A percentile compares a stretch with the other conserved stretches of the same genome.
These are phyloP conservation scores for Xylaria digitata DNA, from an alignment of 2,329 filamentous ascomycete species.

Conservation along the genomic window DNA sequence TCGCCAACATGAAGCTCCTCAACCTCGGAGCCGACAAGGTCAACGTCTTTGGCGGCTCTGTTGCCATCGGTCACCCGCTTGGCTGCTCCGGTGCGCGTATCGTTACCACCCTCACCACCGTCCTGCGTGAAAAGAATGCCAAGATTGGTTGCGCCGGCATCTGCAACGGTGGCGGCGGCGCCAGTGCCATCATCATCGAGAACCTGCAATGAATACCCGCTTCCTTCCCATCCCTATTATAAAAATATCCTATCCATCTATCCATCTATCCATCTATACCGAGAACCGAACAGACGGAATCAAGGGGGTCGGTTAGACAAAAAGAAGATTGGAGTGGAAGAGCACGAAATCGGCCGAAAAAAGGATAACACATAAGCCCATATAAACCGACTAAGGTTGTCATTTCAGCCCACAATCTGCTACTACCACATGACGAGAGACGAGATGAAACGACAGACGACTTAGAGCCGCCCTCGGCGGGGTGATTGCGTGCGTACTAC, in stretches of 20 bases:
- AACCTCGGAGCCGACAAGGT: constrained; percentile 84
- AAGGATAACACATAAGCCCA: constrained; percentile 1
- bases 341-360: not conserved
- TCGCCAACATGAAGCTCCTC: constrained; percentile 96
- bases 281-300: not conserved
- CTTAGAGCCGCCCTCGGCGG: not conserved
- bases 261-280: constrained; percentile 13
- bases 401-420: constrained; percentile 11
- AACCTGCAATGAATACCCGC: constrained; percentile 54
- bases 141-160: constrained; percentile 96
- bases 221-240: constrained; percentile 26
- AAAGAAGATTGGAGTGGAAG: constrained; percentile 5
- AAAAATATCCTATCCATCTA: constrained; percentile 11
- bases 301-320: constrained; percentile 16
- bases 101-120: constrained; percentile 87
- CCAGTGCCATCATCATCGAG: constrained; percentile 93
- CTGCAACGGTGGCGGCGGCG: constrained; percentile 97
- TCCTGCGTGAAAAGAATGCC: constrained; percentile 88
- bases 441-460: constrained; percentile 5
- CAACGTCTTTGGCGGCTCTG: constrained; percentile 94
- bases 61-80: constrained; percentile 94
- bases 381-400: not conserved
- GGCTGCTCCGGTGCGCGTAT: constrained; percentile 95
- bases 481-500: not conserved
- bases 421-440: constrained; percentile 22